Evolutionary conservation across 176 grass and related monocot species (phyloP).

Genomic region (Rhynchospora pubera): DNA sequence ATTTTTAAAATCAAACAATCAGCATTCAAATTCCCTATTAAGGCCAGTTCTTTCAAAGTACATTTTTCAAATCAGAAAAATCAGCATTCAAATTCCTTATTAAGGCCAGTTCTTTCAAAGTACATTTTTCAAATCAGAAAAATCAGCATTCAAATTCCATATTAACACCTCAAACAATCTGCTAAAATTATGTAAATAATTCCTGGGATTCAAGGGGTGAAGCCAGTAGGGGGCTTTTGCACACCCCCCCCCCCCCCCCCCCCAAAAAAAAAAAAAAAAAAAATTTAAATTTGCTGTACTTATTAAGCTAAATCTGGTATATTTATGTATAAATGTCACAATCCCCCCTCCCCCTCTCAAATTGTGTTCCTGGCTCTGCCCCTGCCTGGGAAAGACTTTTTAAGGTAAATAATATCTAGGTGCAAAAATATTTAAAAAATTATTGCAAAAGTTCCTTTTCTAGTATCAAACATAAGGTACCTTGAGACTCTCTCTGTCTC

Average conservation of each 20-base stretch:
- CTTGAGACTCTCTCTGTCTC: not conserved
- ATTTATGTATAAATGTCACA: too few species aligned
- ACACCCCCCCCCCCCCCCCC: too few species aligned
- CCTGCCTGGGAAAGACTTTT: slow-evolving; percentile 6
- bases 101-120: too few species aligned
- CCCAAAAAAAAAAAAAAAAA: too few species aligned
- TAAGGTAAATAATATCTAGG: not conserved
- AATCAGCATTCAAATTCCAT: too few species aligned
- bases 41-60: not conserved
- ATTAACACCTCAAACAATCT: not conserved
- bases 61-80: not conserved
- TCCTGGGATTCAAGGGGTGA: too few species aligned
- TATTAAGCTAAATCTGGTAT: too few species aligned
- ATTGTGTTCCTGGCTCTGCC: too few species aligned
- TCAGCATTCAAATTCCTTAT: not conserved
- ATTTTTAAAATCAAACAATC: not conserved
- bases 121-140: too few species aligned
- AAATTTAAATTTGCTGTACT: too few species aligned
- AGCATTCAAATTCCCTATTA: not conserved
- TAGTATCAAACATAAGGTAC: not conserved
- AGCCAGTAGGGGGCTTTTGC: too few species aligned
- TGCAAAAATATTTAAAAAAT: not conserved
- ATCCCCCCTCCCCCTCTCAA: too few species aligned
- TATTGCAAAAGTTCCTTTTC: not conserved
- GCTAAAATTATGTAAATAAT: not conserved